Conservation (phyloP, 345 rosid genomes). For the Trapa incisa region DNA sequence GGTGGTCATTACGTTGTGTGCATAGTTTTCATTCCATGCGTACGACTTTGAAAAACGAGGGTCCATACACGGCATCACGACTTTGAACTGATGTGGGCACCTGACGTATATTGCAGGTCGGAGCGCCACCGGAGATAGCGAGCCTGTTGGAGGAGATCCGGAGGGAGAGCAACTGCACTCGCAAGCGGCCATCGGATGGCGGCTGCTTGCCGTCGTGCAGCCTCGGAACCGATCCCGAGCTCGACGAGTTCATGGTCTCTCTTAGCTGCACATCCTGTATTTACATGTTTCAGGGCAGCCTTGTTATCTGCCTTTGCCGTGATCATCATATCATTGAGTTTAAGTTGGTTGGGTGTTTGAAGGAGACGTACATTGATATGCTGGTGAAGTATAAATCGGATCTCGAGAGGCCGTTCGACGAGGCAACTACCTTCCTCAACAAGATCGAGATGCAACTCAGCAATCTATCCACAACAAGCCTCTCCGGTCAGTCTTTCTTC, state of each 20-base stretch:
- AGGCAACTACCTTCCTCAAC: slow-evolving; percentile 65
- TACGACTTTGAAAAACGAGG: neutral
- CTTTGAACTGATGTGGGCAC: neutral
- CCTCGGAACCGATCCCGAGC: slow-evolving; percentile 86
- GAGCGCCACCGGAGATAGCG: slow-evolving; percentile 80
- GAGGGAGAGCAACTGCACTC: slow-evolving; percentile 8
- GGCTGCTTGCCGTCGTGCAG: slow-evolving; percentile 18
- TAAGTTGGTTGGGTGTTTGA: neutral
- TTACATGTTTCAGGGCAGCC: neutral
- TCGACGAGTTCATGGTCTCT: slow-evolving; percentile 89
- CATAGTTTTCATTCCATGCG: neutral
- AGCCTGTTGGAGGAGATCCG: slow-evolving; percentile 16
- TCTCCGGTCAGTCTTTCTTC: slow-evolving; percentile 17
- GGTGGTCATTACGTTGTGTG: neutral
- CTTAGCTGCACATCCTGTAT: slow-evolving; percentile 2
- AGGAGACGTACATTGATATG: slow-evolving; percentile 74
- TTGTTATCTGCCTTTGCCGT: neutral
- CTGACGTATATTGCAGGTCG: slow-evolving; percentile 33
- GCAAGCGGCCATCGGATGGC: slow-evolving; percentile 20
- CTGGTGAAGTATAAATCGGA: slow-evolving; percentile 74
- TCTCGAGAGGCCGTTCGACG: slow-evolving; percentile 83
- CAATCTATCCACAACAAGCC: slow-evolving; percentile 46
- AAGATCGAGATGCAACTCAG: slow-evolving; percentile 82
- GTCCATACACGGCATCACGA: neutral
- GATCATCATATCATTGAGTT: neutral